A percentile compares a stretch with the other conserved stretches of the same genome.
Conservation (phyloP, 148 eudicot species). For the Polygonum aviculare region DNA sequence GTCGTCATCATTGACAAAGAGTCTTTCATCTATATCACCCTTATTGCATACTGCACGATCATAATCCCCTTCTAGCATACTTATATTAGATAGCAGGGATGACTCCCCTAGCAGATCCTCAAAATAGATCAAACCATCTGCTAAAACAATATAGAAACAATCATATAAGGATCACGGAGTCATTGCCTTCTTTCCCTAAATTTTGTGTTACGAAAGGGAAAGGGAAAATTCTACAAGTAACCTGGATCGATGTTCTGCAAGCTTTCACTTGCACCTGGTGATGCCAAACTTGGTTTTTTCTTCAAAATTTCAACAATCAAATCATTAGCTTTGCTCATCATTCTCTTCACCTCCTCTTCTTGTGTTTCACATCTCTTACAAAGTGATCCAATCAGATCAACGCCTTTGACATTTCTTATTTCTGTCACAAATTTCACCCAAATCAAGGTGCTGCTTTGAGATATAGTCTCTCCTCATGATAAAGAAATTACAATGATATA, state of each 20-base stretch:
- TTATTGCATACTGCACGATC: conserved; percentile 53
- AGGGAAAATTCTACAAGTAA: conserved; percentile 13
- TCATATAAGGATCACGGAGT: background rate
- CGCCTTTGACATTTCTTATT: conserved; percentile 52
- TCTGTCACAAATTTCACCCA: conserved; percentile 31
- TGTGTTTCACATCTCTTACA: conserved; percentile 66
- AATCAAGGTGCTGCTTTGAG: background rate
- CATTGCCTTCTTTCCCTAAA: background rate
- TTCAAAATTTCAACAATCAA: conserved; percentile 55
- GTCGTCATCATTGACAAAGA: conserved; percentile 71
- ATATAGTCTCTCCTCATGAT: background rate
- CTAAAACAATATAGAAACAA: background rate
- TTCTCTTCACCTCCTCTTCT: conserved; percentile 75
- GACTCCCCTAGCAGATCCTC: conserved; percentile 62
- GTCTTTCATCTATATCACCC: conserved; percentile 83
- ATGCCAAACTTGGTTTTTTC: conserved; percentile 49
- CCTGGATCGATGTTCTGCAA: conserved; percentile 63
- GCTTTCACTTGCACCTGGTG: conserved; percentile 44
- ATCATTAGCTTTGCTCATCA: conserved; percentile 61
- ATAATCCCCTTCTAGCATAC: conserved; percentile 66
- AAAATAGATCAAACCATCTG: conserved; percentile 75
- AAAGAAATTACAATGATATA: background rate
- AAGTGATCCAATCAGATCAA: conserved; percentile 78
- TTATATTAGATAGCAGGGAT: conserved; percentile 45
- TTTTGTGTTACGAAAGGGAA: background rate